These are phyloP conservation scores for Aphanocladium album DNA, from an alignment of 2,329 filamentous ascomycete species.

Conservation along the genomic window DNA sequence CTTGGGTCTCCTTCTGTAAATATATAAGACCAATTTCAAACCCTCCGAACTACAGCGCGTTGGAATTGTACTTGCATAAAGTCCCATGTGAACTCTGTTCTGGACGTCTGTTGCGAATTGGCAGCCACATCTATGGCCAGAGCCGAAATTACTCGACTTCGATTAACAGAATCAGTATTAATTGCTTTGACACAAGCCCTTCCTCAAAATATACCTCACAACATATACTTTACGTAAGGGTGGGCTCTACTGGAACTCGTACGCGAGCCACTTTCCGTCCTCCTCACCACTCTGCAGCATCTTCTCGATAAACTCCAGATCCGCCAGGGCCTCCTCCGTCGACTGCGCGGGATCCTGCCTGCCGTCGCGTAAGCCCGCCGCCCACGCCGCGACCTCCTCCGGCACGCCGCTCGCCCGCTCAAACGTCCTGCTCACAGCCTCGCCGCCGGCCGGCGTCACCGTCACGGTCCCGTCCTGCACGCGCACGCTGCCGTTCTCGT, in stretches of 20 bases:
- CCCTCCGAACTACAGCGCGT: too few species aligned
- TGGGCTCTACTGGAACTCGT: slow-evolving; percentile 31
- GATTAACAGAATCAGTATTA: too few species aligned
- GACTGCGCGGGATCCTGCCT: slow-evolving; percentile 45
- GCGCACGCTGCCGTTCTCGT: slow-evolving; percentile 52
- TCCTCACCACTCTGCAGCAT: slow-evolving; percentile 45
- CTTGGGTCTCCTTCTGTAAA: not conserved
- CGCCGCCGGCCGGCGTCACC: slow-evolving; percentile 28
- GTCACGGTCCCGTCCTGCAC: slow-evolving; percentile 41
- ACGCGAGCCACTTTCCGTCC: slow-evolving; percentile 33
- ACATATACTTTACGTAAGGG: too few species aligned
- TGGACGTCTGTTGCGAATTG: too few species aligned
- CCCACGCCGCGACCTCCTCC: slow-evolving; percentile 59
- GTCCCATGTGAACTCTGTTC: too few species aligned
- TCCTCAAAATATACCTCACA: too few species aligned
- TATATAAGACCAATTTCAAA: not conserved
- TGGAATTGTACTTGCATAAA: too few species aligned
- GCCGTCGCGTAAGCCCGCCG: slow-evolving; percentile 44
- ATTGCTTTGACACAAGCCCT: too few species aligned
- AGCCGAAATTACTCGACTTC: too few species aligned
- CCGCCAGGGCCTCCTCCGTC: slow-evolving; percentile 53
- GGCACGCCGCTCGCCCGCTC: slow-evolving; percentile 49
- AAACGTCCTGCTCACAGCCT: slow-evolving; percentile 36
- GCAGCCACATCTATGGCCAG: too few species aligned
- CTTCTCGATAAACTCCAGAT: slow-evolving; percentile 54